Conservation (phyloP, 257 asterid species). For the Solanum tacnaense region DNA sequence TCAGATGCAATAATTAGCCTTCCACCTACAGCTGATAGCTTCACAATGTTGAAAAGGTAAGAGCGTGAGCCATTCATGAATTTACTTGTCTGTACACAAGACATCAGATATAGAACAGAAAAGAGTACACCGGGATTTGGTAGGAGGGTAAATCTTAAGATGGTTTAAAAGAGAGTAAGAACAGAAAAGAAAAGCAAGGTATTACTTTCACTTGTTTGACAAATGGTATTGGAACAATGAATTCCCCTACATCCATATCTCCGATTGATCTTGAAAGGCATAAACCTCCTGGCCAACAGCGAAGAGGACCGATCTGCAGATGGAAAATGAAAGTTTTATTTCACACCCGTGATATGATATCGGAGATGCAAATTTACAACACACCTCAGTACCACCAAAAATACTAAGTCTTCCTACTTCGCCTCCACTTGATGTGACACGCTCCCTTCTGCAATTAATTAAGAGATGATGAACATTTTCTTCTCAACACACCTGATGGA, state of each 20-base stretch:
- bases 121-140: neutral
- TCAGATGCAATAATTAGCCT: slow-evolving; percentile 83
- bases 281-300: slow-evolving; percentile 85
- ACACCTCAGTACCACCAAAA: slow-evolving; percentile 67
- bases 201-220: slow-evolving; percentile 78
- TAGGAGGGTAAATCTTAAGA: neutral
- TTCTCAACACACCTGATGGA: neutral
- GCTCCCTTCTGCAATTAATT: slow-evolving; percentile 49
- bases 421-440: slow-evolving; percentile 88
- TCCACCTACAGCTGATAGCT: slow-evolving; percentile 68
- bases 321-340: neutral
- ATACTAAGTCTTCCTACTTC: slow-evolving; percentile 77
- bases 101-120: neutral
- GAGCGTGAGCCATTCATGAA: neutral
- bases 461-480: neutral
- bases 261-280: slow-evolving; percentile 80
- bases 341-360: neutral
- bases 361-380: neutral
- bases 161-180: neutral
- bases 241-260: slow-evolving; percentile 78
- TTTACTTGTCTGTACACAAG: neutral
- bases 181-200: neutral
- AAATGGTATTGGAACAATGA: slow-evolving; percentile 63
- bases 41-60: slow-evolving; percentile 1
- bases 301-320: slow-evolving; percentile 59